A percentile compares a stretch with the other conserved stretches of the same genome.
Evolutionary conservation across 192 early-diverging fungal genomes (phyloP).

Genomic region (Ambispora gerdemannii): DNA sequence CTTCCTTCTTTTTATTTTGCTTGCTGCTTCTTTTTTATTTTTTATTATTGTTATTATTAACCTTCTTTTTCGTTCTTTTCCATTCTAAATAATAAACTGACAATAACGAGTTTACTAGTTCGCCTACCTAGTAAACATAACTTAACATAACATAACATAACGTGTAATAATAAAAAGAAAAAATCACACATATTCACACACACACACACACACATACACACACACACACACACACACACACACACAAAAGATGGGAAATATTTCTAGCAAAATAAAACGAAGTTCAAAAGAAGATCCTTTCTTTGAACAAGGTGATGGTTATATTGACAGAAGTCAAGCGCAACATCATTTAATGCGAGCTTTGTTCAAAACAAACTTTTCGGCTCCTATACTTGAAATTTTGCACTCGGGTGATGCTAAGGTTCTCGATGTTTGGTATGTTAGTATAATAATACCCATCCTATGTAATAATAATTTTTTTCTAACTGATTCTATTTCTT

Average conservation of each 20-base stretch:
- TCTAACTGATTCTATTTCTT: neutral
- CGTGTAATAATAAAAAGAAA: no score
- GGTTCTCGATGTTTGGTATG: neutral
- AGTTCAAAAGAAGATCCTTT: neutral
- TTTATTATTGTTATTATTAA: no score
- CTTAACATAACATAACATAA: no score
- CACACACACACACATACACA: no score
- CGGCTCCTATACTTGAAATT: neutral
- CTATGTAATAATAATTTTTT: neutral
- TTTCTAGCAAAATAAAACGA: neutral
- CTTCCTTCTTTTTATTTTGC: no score
- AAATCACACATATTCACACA: no score
- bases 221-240: no score
- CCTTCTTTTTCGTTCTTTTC: no score
- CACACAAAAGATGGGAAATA: neutral
- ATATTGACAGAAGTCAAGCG: neutral
- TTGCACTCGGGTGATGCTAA: neutral
- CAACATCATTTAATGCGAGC: neutral
- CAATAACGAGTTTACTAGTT: no score
- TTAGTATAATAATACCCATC: neutral
- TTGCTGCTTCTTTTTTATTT: no score
- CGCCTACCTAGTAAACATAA: no score
- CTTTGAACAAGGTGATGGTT: neutral
- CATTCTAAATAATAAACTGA: no score
- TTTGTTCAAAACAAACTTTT: neutral